phyloP scores from a whole-genome alignment of 2,329 filamentous ascomycete genomes.

The Arthrobotrys sinensis region DNA sequence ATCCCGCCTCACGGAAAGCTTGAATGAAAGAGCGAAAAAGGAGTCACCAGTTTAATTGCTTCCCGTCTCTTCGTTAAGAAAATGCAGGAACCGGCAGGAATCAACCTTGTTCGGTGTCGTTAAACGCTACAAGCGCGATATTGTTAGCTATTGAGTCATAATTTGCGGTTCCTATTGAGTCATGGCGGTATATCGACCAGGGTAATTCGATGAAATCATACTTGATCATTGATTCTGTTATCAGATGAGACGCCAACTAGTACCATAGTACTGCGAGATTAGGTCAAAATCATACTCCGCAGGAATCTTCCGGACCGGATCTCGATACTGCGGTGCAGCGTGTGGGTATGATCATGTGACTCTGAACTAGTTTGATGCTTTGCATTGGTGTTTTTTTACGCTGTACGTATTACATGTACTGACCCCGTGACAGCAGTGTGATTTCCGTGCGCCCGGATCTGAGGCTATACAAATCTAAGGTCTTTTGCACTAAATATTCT shows the following conservation, averaged over 20 bases:
- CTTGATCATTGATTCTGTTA: slow-evolving; percentile 18
- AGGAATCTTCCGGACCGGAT: too few relatives aligned
- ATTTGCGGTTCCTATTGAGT: neutral
- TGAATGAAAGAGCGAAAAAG: slow-evolving; percentile 3
- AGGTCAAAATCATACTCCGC: neutral
- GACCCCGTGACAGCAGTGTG: too few relatives aligned
- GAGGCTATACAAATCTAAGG: too few relatives aligned
- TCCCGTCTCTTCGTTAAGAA: neutral
- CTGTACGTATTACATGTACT: too few relatives aligned
- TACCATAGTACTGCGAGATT: neutral
- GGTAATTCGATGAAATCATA: slow-evolving; percentile 51
- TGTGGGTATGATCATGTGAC: too few relatives aligned
- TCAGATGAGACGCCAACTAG: neutral
- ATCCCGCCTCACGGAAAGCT: slow-evolving; percentile 30
- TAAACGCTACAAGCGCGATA: slow-evolving; percentile 34
- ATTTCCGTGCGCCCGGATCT: too few relatives aligned
- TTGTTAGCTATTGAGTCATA: slow-evolving; percentile 28
- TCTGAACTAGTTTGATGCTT: too few relatives aligned
- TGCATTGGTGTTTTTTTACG: too few relatives aligned
- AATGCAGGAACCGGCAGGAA: slow-evolving; percentile 19
- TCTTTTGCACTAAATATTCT: too few relatives aligned
- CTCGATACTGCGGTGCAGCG: too few relatives aligned
- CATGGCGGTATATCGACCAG: neutral
- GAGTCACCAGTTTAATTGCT: slow-evolving; percentile 36
- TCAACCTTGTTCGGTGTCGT: neutral